These are phyloP conservation scores for Podospora tetraspora DNA, from an alignment of 495 filamentous ascomycete species.

Conservation along the genomic window DNA sequence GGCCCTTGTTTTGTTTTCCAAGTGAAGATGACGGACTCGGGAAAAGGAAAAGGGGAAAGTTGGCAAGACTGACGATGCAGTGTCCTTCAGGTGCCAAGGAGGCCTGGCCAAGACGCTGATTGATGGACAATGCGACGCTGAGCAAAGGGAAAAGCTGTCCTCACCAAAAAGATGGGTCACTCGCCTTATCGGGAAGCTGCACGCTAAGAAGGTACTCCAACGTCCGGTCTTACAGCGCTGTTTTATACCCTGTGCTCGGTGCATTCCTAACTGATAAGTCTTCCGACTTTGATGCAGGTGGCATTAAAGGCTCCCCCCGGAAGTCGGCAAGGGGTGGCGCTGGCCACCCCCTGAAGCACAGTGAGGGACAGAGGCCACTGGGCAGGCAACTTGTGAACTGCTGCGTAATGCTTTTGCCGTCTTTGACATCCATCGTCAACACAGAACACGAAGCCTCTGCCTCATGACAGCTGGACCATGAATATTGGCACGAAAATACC, in stretches of 20 bases:
- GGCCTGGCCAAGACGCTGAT: constrained; percentile 13
- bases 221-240: neutral
- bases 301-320: neutral
- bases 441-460: neutral
- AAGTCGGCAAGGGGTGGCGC: neutral
- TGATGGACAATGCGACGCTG: constrained; percentile 4
- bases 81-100: constrained; percentile 5
- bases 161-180: constrained; percentile 13
- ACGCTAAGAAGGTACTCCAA: neutral
- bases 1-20: constrained; percentile 9
- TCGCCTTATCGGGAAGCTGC: constrained; percentile 2
- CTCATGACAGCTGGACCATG: neutral
- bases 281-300: neutral
- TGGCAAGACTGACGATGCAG: constrained; percentile 21
- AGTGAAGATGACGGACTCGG: neutral
- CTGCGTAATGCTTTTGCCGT: neutral
- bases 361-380: neutral
- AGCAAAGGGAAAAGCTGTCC: constrained; percentile 26
- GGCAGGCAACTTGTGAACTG: neutral
- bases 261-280: neutral
- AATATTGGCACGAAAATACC: neutral
- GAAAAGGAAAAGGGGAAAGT: constrained; percentile 19
- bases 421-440: neutral
- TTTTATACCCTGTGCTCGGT: neutral
- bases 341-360: neutral